phyloP scores from a whole-genome alignment of 2,329 filamentous ascomycete genomes.

The Phyllachora maydis region DNA sequence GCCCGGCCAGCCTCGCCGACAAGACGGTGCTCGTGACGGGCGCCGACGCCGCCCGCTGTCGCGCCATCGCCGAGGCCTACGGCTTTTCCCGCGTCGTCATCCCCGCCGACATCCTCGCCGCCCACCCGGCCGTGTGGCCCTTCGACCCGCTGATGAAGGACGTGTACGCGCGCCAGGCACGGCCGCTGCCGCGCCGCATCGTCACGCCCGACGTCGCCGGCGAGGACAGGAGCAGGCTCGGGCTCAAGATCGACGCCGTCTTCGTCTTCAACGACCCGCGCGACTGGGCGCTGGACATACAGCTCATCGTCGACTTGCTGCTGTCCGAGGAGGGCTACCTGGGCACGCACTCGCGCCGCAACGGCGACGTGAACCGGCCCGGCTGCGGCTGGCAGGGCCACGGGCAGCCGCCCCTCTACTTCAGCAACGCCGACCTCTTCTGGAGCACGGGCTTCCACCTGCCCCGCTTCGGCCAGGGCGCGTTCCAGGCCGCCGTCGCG shows the following conservation, averaged over 20 bases:
- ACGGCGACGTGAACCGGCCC: slow-evolving; percentile 40
- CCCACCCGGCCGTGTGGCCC: slow-evolving; percentile 61
- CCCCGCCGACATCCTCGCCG: slow-evolving; percentile 61
- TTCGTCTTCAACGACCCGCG: slow-evolving; percentile 92
- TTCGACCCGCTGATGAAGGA: slow-evolving; percentile 48
- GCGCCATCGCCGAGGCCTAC: slow-evolving; percentile 54
- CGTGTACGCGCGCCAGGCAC: slow-evolving; percentile 36
- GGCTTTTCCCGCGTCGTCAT: slow-evolving; percentile 71
- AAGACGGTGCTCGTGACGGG: slow-evolving; percentile 60
- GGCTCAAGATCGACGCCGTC: slow-evolving; percentile 74
- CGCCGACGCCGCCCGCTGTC: slow-evolving; percentile 44
- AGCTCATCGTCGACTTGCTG: slow-evolving; percentile 67
- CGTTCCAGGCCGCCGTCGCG: slow-evolving; percentile 63
- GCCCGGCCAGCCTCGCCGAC: slow-evolving; percentile 28
- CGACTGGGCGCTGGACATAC: slow-evolving; percentile 83
- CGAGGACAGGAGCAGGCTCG: no score
- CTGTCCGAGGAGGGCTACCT: slow-evolving; percentile 60
- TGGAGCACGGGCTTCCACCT: slow-evolving; percentile 77
- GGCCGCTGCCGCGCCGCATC: slow-evolving; percentile 27
- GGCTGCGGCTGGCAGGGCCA: slow-evolving; percentile 70
- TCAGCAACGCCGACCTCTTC: slow-evolving; percentile 75
- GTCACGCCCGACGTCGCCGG: slow-evolving; percentile 10
- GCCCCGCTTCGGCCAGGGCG: slow-evolving; percentile 77
- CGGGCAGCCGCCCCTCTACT: slow-evolving; percentile 62
- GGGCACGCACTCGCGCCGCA: slow-evolving; percentile 58